These are phyloP conservation scores for Quercus agrifolia DNA, from an alignment of 306 rosid species.

Conservation along the genomic window DNA sequence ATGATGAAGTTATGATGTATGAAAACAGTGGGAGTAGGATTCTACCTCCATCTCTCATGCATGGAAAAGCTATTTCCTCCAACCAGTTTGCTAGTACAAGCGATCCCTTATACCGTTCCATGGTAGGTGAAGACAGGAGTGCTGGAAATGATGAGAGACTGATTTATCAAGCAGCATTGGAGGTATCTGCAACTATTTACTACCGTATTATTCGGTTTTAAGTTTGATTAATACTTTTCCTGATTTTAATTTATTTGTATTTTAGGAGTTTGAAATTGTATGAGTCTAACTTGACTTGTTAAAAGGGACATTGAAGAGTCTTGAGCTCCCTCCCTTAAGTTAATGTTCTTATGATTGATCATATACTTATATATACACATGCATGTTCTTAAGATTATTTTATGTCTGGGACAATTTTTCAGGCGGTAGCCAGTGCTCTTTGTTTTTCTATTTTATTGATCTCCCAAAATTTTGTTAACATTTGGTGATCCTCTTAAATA, in stretches of 20 bases:
- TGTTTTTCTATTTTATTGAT: background rate
- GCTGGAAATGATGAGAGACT: conserved; percentile 73
- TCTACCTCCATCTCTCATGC: conserved; percentile 58
- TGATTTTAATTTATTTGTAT: background rate
- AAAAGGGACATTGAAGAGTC: background rate
- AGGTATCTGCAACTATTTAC: conserved; percentile 43
- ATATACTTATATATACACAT: no score
- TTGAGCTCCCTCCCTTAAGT: background rate
- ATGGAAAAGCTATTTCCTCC: conserved; percentile 42
- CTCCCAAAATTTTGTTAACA: background rate
- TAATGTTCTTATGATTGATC: background rate
- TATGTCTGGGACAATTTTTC: background rate
- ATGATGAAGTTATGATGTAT: conserved; percentile 41
- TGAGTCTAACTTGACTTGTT: background rate
- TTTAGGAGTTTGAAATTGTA: background rate
- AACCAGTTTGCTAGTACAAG: conserved; percentile 52
- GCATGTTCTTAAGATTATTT: background rate
- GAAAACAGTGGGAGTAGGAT: conserved; percentile 56
- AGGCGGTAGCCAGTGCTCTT: background rate
- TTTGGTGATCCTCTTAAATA: background rate
- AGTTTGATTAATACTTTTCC: conserved; percentile 10
- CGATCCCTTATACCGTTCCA: conserved; percentile 55
- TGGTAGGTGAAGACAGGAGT: conserved; percentile 61
- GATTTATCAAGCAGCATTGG: conserved; percentile 83
- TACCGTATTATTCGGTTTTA: background rate